Percentiles rank a stretch among this genome's conserved stretches.
phyloP scores from a whole-genome alignment of 2,329 filamentous ascomycete genomes.

The Phyllachora maydis region DNA sequence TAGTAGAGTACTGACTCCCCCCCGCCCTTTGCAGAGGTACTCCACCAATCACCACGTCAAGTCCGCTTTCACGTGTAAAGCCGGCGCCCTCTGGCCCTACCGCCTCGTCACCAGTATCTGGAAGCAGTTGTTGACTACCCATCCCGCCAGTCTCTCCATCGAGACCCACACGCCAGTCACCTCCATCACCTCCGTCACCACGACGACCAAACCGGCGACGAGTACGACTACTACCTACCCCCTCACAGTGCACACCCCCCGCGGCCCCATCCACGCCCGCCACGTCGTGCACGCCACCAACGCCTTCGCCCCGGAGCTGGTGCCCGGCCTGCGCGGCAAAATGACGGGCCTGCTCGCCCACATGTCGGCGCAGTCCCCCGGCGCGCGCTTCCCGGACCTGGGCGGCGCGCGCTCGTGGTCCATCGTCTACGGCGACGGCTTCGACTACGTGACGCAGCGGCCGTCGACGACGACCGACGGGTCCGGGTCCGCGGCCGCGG shows the following conservation, averaged over 20 bases:
- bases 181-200: conserved; percentile 8
- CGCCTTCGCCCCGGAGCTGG: conserved; percentile 25
- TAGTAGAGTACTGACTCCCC: too few relatives aligned
- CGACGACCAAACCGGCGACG: too few relatives aligned
- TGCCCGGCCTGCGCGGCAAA: conserved; percentile 23
- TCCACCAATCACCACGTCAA: too few relatives aligned
- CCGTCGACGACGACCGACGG: conserved; percentile 12
- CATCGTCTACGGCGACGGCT: conserved; percentile 21
- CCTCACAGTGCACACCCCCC: conserved; percentile 21
- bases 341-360: conserved; percentile 22
- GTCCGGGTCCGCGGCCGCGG: too few relatives aligned
- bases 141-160: too few relatives aligned
- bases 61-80: too few relatives aligned
- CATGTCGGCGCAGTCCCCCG: conserved; percentile 27
- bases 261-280: conserved; percentile 20
- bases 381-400: conserved; percentile 10
- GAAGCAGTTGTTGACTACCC: too few relatives aligned
- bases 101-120: too few relatives aligned
- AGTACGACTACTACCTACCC: conserved; percentile 7
- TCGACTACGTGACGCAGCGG: conserved; percentile 30
- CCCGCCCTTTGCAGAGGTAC: too few relatives aligned
- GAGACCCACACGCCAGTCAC: conserved; percentile 16
- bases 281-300: conserved; percentile 40
- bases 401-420: conserved; percentile 25
- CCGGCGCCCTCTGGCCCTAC: too few relatives aligned